Evolutionary conservation across 2,329 filamentous ascomycete species (phyloP), one percentile per base, ranked within the genome.

Genomic region (Beauveria brongniartii): DNA sequence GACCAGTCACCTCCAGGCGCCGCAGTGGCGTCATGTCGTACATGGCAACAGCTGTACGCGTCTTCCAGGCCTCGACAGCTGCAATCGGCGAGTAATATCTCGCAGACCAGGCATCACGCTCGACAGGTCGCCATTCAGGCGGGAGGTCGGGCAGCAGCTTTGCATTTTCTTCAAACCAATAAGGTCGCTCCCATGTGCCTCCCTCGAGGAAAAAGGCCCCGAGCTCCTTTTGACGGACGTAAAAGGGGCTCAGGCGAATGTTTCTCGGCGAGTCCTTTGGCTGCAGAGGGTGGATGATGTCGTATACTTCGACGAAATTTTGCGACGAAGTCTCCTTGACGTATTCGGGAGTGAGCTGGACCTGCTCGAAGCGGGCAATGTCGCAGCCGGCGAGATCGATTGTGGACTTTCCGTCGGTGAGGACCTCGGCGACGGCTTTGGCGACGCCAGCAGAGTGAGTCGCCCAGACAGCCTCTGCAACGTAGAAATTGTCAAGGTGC

Each of bases 391-490:
- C 73, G 4, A 87, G 72, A 56, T 87, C 83, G 40, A 85, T 76
- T 5, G 76, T 69, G 0, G 83, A 84, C 26, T 74, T 74, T 3
- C 84, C 84, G 1, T 75, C 76, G 0, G 83, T 86, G 28, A 87
- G 71, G 0, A 84, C 67, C 67, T 87, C 78, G 0, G 84, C 84
- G 1, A 87, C 68, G 0, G 84, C 83, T 28, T 82, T 79, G 9
- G 84, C 84, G 1, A 87, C 80, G 26, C 84, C 84, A 0, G 83
- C 83, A 0, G 84, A 86, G 64, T 87, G 84, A 20, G 84, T 87
- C 1, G 87, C 84, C 84, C 84, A 87, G 0, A 87, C 83, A 5
- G 84, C 84, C 65, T 87, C 84, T 0, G 84, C 84, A 1, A 87
- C 82, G 65, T 78, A 86, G 70, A 87, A 87, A 14, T 82, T 82